Base-by-base conservation (phyloP, 2,329 filamentous ascomycete genomes). In the Neonectria coccinea region DNA sequence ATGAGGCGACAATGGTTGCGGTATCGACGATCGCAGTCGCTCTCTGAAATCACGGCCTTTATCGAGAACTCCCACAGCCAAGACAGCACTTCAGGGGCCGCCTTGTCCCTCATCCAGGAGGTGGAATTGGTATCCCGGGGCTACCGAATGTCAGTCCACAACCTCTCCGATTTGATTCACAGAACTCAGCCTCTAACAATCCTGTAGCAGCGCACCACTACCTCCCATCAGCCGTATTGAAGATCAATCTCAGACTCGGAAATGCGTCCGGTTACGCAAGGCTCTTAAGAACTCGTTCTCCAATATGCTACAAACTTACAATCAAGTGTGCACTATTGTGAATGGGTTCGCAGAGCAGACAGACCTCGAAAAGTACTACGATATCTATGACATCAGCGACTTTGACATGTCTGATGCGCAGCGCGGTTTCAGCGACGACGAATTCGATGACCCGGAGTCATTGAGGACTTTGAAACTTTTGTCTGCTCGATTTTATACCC, bases 51-150 rank as follows among this genome's bases (percentile, higher is more conserved):
- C 5, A 88, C 88, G 11, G 80, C 83, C 1, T 89, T 97, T 68
- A 89, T 96, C 50, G 84, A 87, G 51, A 90, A 89, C 73, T 89
- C 93, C 42, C 93, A 97, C 75, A 89, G 90, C 54, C 93, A 97
- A 71, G 94, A 97, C 78, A 88, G 90, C 44, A 90, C 91, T 22
- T 89, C 88, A 44, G 89, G 90, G 42, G 91, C 92, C 33, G 91
- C 92, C 2, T 83, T 97, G 59, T 89, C 91, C 41, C 86, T 97
- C 65, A 91, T 97, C 67, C 94, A 97, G 77, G 94, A 97, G 79
- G 94, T 97, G n/a, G 94, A 97, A 80, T 85, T 97, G 33, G 94
- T 97, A 27, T 97, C 94, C 31, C 89, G 94, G 71, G 94, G 94
- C 22, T 97, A 97, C 78, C 87, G 92, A 80, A 85, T 97, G 89